Percentiles rank a stretch among this genome's conserved stretches.
Conservation (phyloP, 306 rosid genomes). For the Gynostemma pentaphyllum region DNA sequence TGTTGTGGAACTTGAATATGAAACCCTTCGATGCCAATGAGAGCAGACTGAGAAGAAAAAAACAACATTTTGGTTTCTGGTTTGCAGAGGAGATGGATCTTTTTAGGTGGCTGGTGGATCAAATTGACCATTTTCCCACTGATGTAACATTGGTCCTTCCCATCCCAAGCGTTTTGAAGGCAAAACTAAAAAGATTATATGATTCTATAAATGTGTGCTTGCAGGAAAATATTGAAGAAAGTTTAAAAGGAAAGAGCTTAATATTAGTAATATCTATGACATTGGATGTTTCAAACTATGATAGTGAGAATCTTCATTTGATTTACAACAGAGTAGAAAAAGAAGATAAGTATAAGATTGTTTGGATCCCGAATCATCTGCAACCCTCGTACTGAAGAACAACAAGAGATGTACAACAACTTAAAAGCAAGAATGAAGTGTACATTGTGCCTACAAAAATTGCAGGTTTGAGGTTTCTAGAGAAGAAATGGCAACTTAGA, state of each 20-base stretch:
- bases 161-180: not conserved
- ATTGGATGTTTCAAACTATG: not conserved
- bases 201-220: not conserved
- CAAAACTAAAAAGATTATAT: not conserved
- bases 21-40: no score
- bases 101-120: slow-evolving; percentile 5
- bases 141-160: not conserved
- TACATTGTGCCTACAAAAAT: not conserved
- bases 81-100: slow-evolving; percentile 1
- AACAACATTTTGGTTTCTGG: not conserved
- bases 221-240: not conserved
- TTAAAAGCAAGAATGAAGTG: not conserved
- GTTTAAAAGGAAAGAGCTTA: not conserved
- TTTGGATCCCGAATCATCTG: not conserved
- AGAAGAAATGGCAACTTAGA: slow-evolving; percentile 7
- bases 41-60: not conserved
- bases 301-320: not conserved
- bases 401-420: not conserved
- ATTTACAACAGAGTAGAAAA: not conserved
- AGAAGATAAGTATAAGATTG: not conserved
- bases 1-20: no score
- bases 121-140: slow-evolving; percentile 8
- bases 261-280: not conserved
- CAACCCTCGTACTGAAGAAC: not conserved
- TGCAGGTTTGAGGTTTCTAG: slow-evolving; percentile 3